Evolutionary conservation across 2,329 filamentous ascomycete species (phyloP), one percentile per base, ranked within the genome.

Genomic region (Talaromyces atroroseus): DNA sequence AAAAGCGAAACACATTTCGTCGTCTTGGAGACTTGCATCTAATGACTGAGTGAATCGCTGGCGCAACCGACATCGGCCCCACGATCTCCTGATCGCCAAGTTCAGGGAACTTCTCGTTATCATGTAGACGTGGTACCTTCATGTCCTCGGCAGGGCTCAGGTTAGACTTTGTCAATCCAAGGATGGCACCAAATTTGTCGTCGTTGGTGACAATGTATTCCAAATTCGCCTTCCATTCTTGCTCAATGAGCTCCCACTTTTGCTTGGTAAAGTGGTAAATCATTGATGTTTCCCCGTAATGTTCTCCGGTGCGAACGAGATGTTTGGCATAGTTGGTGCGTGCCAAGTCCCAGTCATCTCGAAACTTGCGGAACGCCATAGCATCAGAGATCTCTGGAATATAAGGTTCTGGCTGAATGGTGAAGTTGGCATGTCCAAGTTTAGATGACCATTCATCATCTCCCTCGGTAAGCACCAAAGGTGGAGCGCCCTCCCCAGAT

Each of bases 351-450:
- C 92, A 96, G 66, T 95, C 88, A 6, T 82, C 79, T 52, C 88
- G 84, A 51, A 96, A 79, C 66, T 84, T 81, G 34, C 81, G 81
- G 66, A 85, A 83, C 2, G 79, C 75, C 4, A 82, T 78, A 10
- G 85, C 67, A 61, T 87, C 84, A 60, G 83, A 82, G 2, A 68
- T 68, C 16, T 84, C 80, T 0, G 90, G 87, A 8, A 82, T 72
- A 66, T 96, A 96, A 0, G 92, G 92, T 68, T 86, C 83, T 0
- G 92, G 92, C 21, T 83, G 76, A 63, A 97, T 95, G 64, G 83
- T 92, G 70, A 95, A 96, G 75, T 97, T 96, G 61, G 92, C 92
- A 69, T 97, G 92, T 26, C 92, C 92, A 14, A 97, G 82, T 56
- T 84, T 85, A 66, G 87, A 83, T 1, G 89, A 87, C 92, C 92